Conservation (phyloP, 768 basidiomycete species). For the Tricholoma hemisulphureum region DNA sequence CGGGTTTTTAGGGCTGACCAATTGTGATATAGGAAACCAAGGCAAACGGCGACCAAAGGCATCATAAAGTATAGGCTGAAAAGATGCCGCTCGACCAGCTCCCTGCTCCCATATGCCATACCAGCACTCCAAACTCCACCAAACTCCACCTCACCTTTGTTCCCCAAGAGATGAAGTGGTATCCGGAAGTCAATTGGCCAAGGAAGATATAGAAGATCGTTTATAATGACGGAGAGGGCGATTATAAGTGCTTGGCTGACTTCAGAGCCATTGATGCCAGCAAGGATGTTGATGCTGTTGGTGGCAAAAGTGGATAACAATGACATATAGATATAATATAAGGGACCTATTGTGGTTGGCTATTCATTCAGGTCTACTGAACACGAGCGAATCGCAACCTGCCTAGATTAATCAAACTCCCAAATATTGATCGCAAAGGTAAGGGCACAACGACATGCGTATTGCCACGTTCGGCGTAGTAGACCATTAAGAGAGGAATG, state of each 20-base stretch:
- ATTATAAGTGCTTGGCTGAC: slow-evolving; percentile 92
- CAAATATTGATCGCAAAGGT: slow-evolving; percentile 70
- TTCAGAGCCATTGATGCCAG: slow-evolving; percentile 96
- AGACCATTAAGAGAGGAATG: slow-evolving; percentile 93
- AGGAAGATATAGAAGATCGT: slow-evolving; percentile 93
- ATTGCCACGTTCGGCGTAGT: slow-evolving; percentile 91
- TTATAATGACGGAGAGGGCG: slow-evolving; percentile 83
- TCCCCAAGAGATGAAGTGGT: slow-evolving; percentile 68
- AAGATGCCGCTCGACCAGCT: slow-evolving; percentile 90
- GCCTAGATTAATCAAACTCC: slow-evolving; percentile 88
- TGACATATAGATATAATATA: slow-evolving; percentile 97
- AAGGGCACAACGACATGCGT: slow-evolving; percentile 92
- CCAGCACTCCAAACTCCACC: slow-evolving; percentile 83
- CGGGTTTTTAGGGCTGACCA: slow-evolving; percentile 58
- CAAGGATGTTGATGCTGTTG: slow-evolving; percentile 98
- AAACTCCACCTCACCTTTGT: slow-evolving; percentile 63
- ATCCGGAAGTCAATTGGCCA: slow-evolving; percentile 76
- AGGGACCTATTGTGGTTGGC: slow-evolving; percentile 61
- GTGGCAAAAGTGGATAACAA: slow-evolving; percentile 94
- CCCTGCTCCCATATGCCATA: slow-evolving; percentile 80
- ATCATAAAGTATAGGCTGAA: slow-evolving; percentile 97
- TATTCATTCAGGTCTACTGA: background rate
- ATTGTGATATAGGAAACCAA: slow-evolving; percentile 92
- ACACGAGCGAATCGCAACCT: slow-evolving; percentile 18
- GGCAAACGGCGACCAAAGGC: slow-evolving; percentile 86